Base-by-base conservation (phyloP, 371 early-diverging fungal species). In the Basidiobolus heterosporus region DNA sequence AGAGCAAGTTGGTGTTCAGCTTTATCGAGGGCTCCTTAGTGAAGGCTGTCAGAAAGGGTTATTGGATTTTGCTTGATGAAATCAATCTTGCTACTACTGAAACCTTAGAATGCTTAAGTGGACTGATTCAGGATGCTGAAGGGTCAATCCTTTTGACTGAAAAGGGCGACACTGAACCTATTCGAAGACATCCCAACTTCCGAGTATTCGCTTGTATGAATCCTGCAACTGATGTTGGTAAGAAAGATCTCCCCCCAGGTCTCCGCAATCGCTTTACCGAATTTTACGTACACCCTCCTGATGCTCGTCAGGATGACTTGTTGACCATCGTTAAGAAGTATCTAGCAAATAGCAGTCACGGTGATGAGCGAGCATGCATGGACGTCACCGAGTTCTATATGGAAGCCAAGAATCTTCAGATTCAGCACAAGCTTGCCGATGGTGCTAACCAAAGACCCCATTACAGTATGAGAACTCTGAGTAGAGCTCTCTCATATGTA, bases 181-280 rank as follows among this genome's bases (percentile, higher is more conserved):
- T 97, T 16, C 63, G 69, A 35, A 74, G 98, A 30, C 98, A 99
- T 65, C 82, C 85, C 19, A 82, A 88, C 47, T 99, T 99, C 73
- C 75, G 94, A 8, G 66, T 99, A 4, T 98, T 99, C 65, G 97
- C 92, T 1, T 98, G 98, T 65, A 99, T 99, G 98, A 99, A 99
- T 67, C 99, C 99, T 15, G 87, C 93, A n/a, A 96, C 87, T 8
- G 95, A 97, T 67, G 91, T 92, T 1, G 99, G 99, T 41, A 99
- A 99, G 64, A 84, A 91, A 39, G 86, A 96, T 54, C 74, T 97
- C 17, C 92, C 98, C 9, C 82, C 84, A 3, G 90, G 88, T 9
- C 69, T 98, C 11, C 78, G 92, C 36, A 84, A 78, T 44, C 72
- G 95, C 35, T 95, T 97, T 59, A 91, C 90, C 14, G 95, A 97